Conservation (phyloP, 495 filamentous ascomycete genomes). For the Annulohypoxylon bovei region DNA sequence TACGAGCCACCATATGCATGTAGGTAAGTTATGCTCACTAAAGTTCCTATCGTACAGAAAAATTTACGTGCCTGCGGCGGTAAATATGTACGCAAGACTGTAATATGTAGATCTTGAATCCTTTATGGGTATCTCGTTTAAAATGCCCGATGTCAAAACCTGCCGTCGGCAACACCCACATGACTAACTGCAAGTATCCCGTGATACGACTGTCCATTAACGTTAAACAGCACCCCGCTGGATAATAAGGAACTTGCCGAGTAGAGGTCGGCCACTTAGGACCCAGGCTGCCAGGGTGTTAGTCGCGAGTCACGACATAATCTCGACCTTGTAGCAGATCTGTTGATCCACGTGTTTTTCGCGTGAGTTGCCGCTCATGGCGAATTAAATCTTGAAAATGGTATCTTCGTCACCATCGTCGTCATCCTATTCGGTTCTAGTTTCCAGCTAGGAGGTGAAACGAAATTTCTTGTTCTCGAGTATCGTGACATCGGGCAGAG, state of each 20-base stretch:
- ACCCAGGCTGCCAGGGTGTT: not conserved
- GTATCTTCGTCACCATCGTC: slow-evolving; percentile 18
- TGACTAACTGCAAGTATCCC: not conserved
- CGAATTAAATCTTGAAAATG: slow-evolving; percentile 24
- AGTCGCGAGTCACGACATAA: slow-evolving; percentile 10
- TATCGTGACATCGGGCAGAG: slow-evolving; percentile 29
- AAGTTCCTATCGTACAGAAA: slow-evolving; percentile 12
- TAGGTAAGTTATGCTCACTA: not conserved
- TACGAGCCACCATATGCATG: not conserved
- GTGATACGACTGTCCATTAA: not conserved
- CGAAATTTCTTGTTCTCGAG: slow-evolving; percentile 13
- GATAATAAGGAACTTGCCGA: slow-evolving; percentile 12
- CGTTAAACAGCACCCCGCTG: slow-evolving; percentile 7
- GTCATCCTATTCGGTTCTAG: slow-evolving; percentile 24
- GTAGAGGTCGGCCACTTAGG: not conserved
- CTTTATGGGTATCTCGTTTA: slow-evolving; percentile 10
- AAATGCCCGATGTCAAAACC: slow-evolving; percentile 25
- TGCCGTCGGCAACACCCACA: slow-evolving; percentile 3
- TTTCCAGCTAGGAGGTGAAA: slow-evolving; percentile 25
- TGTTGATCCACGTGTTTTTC: slow-evolving; percentile 34
- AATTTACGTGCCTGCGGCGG: not conserved
- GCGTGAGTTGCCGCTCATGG: slow-evolving; percentile 12
- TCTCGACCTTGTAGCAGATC: slow-evolving; percentile 33
- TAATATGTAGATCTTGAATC: slow-evolving; percentile 25
- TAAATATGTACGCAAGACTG: slow-evolving; percentile 7